Base-by-base conservation (phyloP, 169 alveolate genomes). In the Plasmodium blacklocki region DNA sequence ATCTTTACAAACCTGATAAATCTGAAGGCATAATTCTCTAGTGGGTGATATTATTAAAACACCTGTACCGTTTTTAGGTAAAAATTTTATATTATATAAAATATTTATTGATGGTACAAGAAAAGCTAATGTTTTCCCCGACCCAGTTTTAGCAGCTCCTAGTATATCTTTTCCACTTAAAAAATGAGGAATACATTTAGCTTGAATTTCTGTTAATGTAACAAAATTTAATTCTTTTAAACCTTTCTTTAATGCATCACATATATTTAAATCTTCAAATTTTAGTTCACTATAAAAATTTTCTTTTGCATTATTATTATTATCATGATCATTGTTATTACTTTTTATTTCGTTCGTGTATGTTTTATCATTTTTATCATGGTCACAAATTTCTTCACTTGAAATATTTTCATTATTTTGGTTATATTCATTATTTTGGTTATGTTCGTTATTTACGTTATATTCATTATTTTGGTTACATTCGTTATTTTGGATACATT, bases 61-160 rank as follows among this genome's bases (percentile, higher is more conserved):
- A 49, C 99, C 99, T 32, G 99, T 97, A 32, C 99, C 99, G 68
- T 97, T 96, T 62, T 94, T 90, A 26, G 98, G 98, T 72, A 95
- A 94, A 83, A 98, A 99, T 73, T 97, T 97, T 23, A 98, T 98
- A 67, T 97, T 97, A 88, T 96, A 96, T 70, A 99, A 94, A 67
- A 97, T 88, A 91, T 99, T 99, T 54, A 98, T 94, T n/a, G 99
- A 98, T 32, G 99, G 99, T 19, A 99, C 96, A 92, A 99, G 93
- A 93, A 98, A 99, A 14, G 99, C 99, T 88, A 99, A 94, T 2
- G 99, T 99, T 91, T 99, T 99, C 12, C 99, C 99, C 26, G 99
- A 97, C 12, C 99, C 98, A 4, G 99, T 98, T 88, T 98, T 98
- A 3, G 99, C 99, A 45, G 99, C 98, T 43, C 99, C 99, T 67